Percentiles rank a stretch among this genome's conserved stretches.
phyloP scores from a whole-genome alignment of 805 yeast genomes.

The Grigorovia jiainica region DNA sequence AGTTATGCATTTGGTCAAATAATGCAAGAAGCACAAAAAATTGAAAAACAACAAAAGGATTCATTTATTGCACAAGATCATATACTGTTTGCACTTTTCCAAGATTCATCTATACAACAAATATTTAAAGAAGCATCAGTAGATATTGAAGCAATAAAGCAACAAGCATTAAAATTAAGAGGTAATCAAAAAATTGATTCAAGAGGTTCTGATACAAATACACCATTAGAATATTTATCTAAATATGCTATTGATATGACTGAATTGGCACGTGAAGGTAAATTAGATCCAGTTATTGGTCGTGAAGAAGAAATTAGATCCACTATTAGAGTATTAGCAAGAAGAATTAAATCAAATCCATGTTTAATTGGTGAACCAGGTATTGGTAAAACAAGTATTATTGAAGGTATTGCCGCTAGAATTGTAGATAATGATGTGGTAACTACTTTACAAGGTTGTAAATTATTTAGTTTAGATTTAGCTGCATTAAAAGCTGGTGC shows the following conservation, averaged over 20 bases:
- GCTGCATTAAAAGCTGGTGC: conserved; percentile 99
- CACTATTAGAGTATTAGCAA: conserved; percentile 88
- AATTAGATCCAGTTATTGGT: conserved; percentile 95
- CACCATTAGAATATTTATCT: conserved; percentile 68
- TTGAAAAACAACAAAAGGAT: conserved; percentile 83
- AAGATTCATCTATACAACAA: conserved; percentile 60
- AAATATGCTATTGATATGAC: conserved; percentile 94
- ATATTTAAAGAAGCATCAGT: conserved; percentile 65
- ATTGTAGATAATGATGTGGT: conserved; percentile 95
- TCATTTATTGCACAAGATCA: conserved; percentile 92
- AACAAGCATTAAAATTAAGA: conserved; percentile 70
- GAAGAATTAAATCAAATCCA: conserved; percentile 95
- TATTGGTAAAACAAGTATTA: conserved; percentile 97
- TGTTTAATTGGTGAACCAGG: conserved; percentile 98
- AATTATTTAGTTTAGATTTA: conserved; percentile 78
- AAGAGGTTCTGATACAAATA: conserved; percentile 85
- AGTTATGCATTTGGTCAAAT: conserved; percentile 70
- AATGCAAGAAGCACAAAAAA: conserved; percentile 61
- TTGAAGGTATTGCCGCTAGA: conserved; percentile 97
- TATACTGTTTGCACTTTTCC: conserved; percentile 71
- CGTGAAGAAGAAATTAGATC: conserved; percentile 97
- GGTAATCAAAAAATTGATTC: conserved; percentile 90
- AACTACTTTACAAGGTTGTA: conserved; percentile 67
- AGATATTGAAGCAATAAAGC: conserved; percentile 61
- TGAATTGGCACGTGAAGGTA: conserved; percentile 86